phyloP scores from a whole-genome alignment of 805 yeast genomes.

The Maudiozyma turicensis region DNA sequence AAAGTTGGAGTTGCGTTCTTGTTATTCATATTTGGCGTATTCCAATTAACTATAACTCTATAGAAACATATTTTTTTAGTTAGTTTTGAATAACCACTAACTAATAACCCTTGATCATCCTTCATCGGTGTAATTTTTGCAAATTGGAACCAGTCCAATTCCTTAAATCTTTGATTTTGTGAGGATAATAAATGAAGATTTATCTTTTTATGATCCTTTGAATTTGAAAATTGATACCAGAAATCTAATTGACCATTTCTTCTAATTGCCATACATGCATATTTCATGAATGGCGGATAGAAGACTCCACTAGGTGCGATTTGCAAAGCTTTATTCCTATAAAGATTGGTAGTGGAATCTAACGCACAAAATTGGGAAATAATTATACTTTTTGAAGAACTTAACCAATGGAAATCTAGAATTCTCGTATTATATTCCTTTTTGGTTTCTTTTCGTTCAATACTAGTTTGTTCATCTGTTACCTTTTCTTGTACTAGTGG shows the following conservation, averaged over 20 bases:
- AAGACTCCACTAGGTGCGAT: constrained; percentile 28
- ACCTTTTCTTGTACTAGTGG: constrained; percentile 25
- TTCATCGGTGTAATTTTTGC: constrained; percentile 27
- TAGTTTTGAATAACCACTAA: constrained; percentile 22
- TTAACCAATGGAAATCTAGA: constrained; percentile 36
- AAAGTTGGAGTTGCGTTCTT: constrained; percentile 16
- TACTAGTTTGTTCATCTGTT: constrained; percentile 17
- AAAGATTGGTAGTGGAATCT: constrained; percentile 20
- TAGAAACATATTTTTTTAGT: constrained; percentile 22
- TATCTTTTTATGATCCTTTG: constrained; percentile 30
- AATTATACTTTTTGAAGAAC: constrained; percentile 31
- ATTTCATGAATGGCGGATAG: constrained; percentile 31
- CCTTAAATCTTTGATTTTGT: constrained; percentile 18
- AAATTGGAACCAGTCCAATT: constrained; percentile 25
- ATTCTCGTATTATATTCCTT: constrained; percentile 27
- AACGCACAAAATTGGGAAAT: constrained; percentile 25
- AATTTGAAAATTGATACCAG: constrained; percentile 32
- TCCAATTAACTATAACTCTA: constrained; percentile 27
- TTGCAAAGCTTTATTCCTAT: constrained; percentile 27
- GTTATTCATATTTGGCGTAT: constrained; percentile 9
- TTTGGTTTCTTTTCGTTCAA: constrained; percentile 33
- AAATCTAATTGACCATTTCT: constrained; percentile 29
- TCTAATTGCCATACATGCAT: constrained; percentile 28
- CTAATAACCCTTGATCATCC: constrained; percentile 25
- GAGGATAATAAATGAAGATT: constrained; percentile 21